phyloP scores from a whole-genome alignment of 2,329 filamentous ascomycete species.

The Fusarium sp. region DNA sequence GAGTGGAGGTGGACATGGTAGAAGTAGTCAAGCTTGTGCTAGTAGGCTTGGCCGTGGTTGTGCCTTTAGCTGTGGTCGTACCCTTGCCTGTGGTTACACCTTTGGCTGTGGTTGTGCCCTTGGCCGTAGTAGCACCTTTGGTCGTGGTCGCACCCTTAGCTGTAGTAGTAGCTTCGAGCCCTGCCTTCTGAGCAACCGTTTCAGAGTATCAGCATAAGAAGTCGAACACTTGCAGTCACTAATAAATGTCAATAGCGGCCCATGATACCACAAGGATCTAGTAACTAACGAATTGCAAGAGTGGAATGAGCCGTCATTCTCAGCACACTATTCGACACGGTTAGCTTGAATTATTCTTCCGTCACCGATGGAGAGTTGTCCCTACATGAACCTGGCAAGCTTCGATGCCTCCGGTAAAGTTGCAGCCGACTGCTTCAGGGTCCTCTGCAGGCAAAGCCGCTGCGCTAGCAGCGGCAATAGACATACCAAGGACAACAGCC shows the following conservation, averaged over 20 bases:
- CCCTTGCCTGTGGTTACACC: not conserved
- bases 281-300: conserved; percentile 17
- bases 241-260: not conserved
- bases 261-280: not conserved
- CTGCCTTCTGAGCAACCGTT: conserved; percentile 1
- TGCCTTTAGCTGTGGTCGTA: not conserved
- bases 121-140: not conserved
- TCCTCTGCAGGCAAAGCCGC: conserved; percentile 12
- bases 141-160: not conserved
- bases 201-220: not conserved
- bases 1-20: not conserved
- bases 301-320: not conserved
- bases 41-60: not conserved
- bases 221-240: conserved; percentile 18
- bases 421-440: not conserved
- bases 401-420: not conserved
- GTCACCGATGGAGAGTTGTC: not conserved
- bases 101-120: not conserved
- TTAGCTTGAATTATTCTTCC: not conserved
- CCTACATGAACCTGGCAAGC: conserved; percentile 12
- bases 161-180: not conserved
- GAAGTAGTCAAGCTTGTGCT: not conserved
- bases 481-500: conserved; percentile 10
- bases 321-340: not conserved
- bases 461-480: conserved; percentile 10